These are phyloP conservation scores for Rhinocladiella mackenziei DNA, from an alignment of 2,329 filamentous ascomycete genomes.

Conservation along the genomic window DNA sequence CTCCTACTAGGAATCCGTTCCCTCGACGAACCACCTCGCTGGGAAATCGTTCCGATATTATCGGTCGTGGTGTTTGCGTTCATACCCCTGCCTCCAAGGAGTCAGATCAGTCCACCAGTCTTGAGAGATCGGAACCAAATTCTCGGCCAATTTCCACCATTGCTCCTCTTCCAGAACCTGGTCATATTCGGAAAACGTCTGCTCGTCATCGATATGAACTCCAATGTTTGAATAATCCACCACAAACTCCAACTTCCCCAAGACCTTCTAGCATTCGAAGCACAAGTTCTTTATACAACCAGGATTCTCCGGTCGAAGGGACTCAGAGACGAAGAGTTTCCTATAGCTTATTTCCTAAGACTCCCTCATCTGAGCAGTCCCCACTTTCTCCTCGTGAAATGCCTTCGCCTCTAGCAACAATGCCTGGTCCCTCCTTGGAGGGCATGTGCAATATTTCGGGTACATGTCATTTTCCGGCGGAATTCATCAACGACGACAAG, in stretches of 20 bases:
- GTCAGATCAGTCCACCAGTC: background rate
- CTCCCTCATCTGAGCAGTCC: conserved; percentile 6
- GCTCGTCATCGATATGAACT: conserved; percentile 20
- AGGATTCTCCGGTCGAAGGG: conserved; percentile 9
- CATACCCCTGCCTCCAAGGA: conserved; percentile 2
- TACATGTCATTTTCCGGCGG: background rate
- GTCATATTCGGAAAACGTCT: conserved; percentile 21
- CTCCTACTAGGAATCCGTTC: background rate
- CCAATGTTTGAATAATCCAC: conserved; percentile 2
- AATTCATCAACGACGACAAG: background rate
- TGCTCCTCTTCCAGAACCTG: conserved; percentile 22
- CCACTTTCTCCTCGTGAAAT: background rate
- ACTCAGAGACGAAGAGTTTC: conserved; percentile 9
- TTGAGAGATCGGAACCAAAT: background rate
- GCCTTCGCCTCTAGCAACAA: conserved; percentile 5
- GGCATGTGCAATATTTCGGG: conserved; percentile 3
- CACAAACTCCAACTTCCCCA: conserved; percentile 13
- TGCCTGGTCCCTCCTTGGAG: background rate
- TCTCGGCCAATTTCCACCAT: conserved; percentile 21
- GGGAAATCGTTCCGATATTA: conserved; percentile 2
- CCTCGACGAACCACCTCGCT: conserved; percentile 2
- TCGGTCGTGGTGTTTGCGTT: conserved; percentile 8
- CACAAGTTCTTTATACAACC: conserved; percentile 12
- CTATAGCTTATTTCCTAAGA: conserved; percentile 25
- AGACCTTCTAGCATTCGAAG: conserved; percentile 16